These are phyloP conservation scores for Mycena haematopus DNA, from an alignment of 768 basidiomycete genomes.

Conservation along the genomic window DNA sequence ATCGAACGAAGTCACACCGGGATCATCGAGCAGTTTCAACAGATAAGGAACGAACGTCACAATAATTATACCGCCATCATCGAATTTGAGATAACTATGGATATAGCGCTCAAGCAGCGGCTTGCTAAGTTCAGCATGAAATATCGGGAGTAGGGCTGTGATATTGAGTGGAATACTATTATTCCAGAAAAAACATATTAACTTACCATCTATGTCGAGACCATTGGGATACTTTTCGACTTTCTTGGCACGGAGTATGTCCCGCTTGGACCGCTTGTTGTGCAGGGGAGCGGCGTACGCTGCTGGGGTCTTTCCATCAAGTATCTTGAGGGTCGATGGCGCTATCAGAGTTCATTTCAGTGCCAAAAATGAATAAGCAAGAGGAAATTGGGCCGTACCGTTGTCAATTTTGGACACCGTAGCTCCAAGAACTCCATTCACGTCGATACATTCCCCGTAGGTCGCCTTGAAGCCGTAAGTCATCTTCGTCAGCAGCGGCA, in stretches of 20 bases:
- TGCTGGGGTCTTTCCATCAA: constrained; percentile 3
- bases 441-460: background rate
- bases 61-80: background rate
- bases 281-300: background rate
- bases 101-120: background rate
- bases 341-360: background rate
- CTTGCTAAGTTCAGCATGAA: background rate
- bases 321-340: background rate
- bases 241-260: background rate
- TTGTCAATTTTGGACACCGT: constrained; percentile 10
- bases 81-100: background rate
- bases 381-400: background rate
- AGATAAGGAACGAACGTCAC: constrained; percentile 1
- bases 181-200: background rate
- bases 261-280: constrained; percentile 1
- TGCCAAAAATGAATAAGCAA: background rate
- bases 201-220: constrained; percentile 9
- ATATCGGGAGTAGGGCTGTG: background rate
- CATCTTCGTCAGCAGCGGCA: background rate
- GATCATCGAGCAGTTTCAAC: background rate
- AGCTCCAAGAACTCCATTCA: constrained; percentile 7
- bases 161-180: background rate
- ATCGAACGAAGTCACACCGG: constrained; percentile 6
- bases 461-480: background rate
- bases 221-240: constrained; percentile 7